Base-by-base conservation (phyloP, 163 green algal species). In the Chloroidium sp. region DNA sequence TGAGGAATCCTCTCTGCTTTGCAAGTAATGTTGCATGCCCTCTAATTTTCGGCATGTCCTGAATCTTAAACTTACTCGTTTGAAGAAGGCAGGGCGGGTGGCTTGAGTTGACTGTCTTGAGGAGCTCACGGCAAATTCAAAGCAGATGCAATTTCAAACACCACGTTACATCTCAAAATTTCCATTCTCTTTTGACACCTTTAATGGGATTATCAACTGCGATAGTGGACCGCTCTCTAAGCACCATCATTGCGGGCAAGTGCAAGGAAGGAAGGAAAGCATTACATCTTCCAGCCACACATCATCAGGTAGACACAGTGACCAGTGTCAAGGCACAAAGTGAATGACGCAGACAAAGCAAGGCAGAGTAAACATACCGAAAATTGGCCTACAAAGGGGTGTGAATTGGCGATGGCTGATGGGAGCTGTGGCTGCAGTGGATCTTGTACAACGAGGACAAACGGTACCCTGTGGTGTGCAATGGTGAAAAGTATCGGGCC, bases 371-470 rank as follows among this genome's bases (percentile, higher is more conserved):
- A 36, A 36, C 36, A 36, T 36, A 36, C 36, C 36, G 36, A 36
- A 36, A 36, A 36, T 36, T 36, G 67, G 6, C 10, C 6, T 72
- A 6, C 10, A n/a, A 10, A n/a, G 67, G 67, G 6, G 6, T n/a
- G 67, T 72, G 67, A 6, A 72, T 72, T 72, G 67, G 67, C 67
- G 10, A 6, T 72, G 67, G 6, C 3, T 76, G 13, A 76, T 76
- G 69, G 6, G 3, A 58, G 8, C 3, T 13, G 69, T 78, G 0
- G 10, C 12, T 79, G 84, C 87, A 93, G 88, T 94, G 92, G 92
- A 85, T 93, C 4, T 87, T 91, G 76, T 90, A 96, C 81, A 86
- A 86, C 0, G 88, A 87, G 4, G 81, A 91, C n/a, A 81, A 74
- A 6, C 75, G 74, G 4, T 94, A 92, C 78, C 86, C 87, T 75